phyloP scores from a whole-genome alignment of 495 filamentous ascomycete genomes.

The Astrothelium macrocarpum region DNA sequence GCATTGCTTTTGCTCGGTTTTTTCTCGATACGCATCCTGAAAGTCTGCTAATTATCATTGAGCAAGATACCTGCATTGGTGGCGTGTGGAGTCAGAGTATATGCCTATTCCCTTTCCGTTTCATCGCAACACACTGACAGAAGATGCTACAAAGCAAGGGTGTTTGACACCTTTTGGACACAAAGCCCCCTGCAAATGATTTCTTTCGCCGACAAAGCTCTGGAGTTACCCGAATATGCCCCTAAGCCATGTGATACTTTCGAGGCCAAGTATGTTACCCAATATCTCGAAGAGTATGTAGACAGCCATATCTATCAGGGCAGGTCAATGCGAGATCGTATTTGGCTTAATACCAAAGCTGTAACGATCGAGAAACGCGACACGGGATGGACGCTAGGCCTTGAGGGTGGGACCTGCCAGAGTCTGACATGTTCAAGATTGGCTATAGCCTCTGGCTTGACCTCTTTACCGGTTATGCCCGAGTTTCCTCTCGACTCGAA shows the following conservation, averaged over 20 bases:
- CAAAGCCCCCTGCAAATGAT: constrained; percentile 31
- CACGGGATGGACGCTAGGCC: not conserved
- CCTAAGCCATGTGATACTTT: constrained; percentile 26
- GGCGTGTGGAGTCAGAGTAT: not conserved
- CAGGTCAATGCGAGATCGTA: constrained; percentile 1
- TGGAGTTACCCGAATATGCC: constrained; percentile 24
- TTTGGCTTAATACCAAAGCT: not conserved
- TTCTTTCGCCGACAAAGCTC: constrained; percentile 32
- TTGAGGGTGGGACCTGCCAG: not conserved
- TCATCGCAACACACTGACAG: not conserved
- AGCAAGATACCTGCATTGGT: not conserved
- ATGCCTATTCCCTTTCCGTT: not conserved
- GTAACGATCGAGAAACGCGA: not conserved
- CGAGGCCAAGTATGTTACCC: constrained; percentile 32
- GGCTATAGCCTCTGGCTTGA: constrained; percentile 35
- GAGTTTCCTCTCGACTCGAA: not conserved
- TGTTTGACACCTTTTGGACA: constrained; percentile 36
- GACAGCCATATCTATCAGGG: constrained; percentile 12
- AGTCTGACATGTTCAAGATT: constrained; percentile 24
- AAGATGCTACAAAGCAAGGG: constrained; percentile 6
- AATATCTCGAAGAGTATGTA: constrained; percentile 38
- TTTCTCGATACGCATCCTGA: not conserved
- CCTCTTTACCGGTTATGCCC: constrained; percentile 33
- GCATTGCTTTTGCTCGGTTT: not conserved
- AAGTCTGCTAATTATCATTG: not conserved